phyloP scores from a whole-genome alignment of 2,329 filamentous ascomycete species.

The Trichoderma sp. region DNA sequence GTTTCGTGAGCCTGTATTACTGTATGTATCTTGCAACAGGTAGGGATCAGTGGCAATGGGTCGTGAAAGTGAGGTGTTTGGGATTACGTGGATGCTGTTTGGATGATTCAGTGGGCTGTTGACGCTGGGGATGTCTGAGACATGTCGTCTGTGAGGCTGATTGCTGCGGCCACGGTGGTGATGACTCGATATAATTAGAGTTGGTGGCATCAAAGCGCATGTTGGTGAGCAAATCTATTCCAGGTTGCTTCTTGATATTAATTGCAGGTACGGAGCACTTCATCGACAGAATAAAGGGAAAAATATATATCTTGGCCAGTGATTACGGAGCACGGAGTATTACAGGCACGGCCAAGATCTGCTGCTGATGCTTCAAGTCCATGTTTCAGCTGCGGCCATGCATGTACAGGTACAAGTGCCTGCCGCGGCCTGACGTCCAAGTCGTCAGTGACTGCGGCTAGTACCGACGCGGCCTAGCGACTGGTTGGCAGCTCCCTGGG shows the following conservation, averaged over 20 bases:
- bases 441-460: background rate
- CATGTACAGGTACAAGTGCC: background rate
- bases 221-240: background rate
- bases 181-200: background rate
- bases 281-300: too few relatives aligned
- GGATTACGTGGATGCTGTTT: background rate
- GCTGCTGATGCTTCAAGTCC: background rate
- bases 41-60: background rate
- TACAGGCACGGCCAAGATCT: background rate
- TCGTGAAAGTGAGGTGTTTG: background rate
- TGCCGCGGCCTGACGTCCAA: background rate
- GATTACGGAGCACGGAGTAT: background rate
- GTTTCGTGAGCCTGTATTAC: background rate
- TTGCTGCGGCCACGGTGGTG: background rate
- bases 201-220: too few relatives aligned
- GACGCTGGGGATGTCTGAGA: background rate
- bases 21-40: background rate
- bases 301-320: too few relatives aligned
- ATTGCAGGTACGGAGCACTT: too few relatives aligned
- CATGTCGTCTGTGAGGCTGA: background rate
- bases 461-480: constrained; percentile 8
- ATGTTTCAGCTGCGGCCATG: background rate
- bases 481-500: background rate
- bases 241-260: background rate
- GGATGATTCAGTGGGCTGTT: background rate